Evolutionary conservation across 441 rosid genomes (phyloP).

Genomic region (Croton laevigatus): DNA sequence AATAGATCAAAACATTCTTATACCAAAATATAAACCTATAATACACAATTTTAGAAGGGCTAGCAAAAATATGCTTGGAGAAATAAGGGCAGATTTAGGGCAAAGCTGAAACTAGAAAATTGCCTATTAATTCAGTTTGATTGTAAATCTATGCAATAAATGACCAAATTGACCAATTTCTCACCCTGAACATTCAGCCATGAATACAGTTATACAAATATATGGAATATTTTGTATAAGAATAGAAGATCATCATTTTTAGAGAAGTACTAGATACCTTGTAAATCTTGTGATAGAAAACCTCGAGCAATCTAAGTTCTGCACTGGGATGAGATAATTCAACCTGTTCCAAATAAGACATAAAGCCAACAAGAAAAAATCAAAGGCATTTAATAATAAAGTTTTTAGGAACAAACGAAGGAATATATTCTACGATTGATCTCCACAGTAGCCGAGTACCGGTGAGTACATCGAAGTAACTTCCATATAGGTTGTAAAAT

Average conservation of each 20-base stretch:
- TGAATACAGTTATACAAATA: not conserved
- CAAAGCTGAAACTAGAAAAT: no score
- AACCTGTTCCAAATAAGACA: constrained; percentile 46
- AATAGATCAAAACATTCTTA: no score
- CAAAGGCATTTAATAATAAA: not conserved
- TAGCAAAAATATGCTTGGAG: no score
- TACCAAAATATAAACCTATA: no score
- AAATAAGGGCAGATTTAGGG: no score
- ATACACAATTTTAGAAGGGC: no score
- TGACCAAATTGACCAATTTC: no score
- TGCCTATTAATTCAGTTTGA: no score
- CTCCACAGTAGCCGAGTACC: not conserved
- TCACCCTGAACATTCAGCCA: not conserved
- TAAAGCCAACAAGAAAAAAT: not conserved
- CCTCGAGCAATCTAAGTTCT: constrained; percentile 93
- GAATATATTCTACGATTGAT: not conserved
- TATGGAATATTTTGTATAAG: not conserved
- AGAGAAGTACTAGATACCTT: constrained; percentile 47
- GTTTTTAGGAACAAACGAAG: not conserved
- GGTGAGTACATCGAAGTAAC: not conserved
- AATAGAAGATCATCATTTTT: not conserved
- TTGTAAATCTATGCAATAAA: no score
- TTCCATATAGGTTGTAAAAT: not conserved
- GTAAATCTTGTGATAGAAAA: constrained; percentile 89
- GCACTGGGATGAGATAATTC: constrained; percentile 84